Base-by-base conservation (phyloP, 2,329 filamentous ascomycete genomes). In the Diaporthe australafricana region DNA sequence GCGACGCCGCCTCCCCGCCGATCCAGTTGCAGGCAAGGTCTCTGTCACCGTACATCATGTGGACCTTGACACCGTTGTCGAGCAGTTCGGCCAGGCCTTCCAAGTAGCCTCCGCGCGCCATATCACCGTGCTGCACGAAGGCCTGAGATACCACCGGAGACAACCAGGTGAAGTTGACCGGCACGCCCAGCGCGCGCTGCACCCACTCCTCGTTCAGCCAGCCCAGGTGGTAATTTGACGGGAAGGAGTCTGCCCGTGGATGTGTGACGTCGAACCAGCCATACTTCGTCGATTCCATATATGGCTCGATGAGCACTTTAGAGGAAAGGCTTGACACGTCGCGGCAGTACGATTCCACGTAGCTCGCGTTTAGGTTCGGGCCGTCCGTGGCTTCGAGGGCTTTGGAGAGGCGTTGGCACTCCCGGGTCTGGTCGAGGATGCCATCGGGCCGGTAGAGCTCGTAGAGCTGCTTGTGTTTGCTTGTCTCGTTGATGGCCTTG, bases 221-320 rank as follows among this genome's bases (percentile, higher is more conserved):
- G 2, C 87, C 87, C 12, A 84, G 77, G 76, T 86, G 87, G 78
- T 87, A 89, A 11, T 83, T 81, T 0, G 83, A 80, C 0, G 88
- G 88, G 72, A 88, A 89, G 0, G 87, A 85, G 70, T 89, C 87
- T 0, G 83, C 83, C 20, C 82, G 75, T 5, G 83, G 79, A 9
- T 88, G 86, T 0, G 86, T 85, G 40, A 91, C 84, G 73, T 92
- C 89, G 77, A 89, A 91, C 79, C 87, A 87, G 67, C 87, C 87
- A 7, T 85, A 45, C 2, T 20, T n/a, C 0, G 45, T 45, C 6
- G 32, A 47, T 22, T 66, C 71, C 48, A 63, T 25, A n/a, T 68
- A 74, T 1, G 68, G 71, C 5, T 1, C 3, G 16, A 67, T 45
- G 50, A 70, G 70, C 8, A 27, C 5, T 1, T 53, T n/a, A 2